Conservation (phyloP, 176 grass and related monocot species). For the Avena atlantica region DNA sequence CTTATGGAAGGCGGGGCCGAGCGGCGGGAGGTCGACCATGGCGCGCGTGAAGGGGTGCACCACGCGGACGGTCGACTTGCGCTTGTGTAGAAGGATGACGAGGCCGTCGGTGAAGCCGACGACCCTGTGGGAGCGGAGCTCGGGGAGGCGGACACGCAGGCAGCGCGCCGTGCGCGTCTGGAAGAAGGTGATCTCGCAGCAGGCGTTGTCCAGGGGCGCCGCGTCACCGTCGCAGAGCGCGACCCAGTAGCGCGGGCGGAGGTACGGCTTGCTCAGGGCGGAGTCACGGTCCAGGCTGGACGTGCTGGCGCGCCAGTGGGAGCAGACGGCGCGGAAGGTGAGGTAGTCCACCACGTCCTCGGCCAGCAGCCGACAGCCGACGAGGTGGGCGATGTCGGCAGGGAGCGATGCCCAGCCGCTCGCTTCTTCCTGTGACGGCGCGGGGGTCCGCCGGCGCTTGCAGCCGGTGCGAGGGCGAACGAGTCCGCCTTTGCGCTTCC, state of each 20-base stretch:
- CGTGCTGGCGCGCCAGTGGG: not conserved
- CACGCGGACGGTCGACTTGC: constrained; percentile 26
- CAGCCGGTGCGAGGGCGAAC: not conserved
- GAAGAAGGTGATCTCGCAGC: constrained; percentile 17
- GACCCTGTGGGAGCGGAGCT: not conserved
- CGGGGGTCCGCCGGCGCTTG: not conserved
- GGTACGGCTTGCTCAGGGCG: not conserved
- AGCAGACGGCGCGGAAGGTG: not conserved
- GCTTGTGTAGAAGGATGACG: constrained; percentile 22
- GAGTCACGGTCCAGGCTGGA: not conserved
- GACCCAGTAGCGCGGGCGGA: constrained; percentile 24
- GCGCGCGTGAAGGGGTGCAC: constrained; percentile 46
- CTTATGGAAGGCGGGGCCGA: not conserved
- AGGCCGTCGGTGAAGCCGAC: constrained; percentile 34
- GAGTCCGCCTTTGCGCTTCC: not conserved
- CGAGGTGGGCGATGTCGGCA: not conserved
- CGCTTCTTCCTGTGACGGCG: not conserved
- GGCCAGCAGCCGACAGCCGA: not conserved
- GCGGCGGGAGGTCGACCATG: constrained; percentile 33
- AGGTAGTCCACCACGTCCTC: constrained; percentile 12
- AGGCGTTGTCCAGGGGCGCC: not conserved
- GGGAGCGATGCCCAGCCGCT: constrained; percentile 2
- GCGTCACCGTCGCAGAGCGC: constrained; percentile 32
- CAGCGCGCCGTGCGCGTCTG: not conserved
- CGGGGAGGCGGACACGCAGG: constrained; percentile 5